Evolutionary conservation across 352 stramenopile genomes (phyloP).

Genomic region (Albugo laibachii): DNA sequence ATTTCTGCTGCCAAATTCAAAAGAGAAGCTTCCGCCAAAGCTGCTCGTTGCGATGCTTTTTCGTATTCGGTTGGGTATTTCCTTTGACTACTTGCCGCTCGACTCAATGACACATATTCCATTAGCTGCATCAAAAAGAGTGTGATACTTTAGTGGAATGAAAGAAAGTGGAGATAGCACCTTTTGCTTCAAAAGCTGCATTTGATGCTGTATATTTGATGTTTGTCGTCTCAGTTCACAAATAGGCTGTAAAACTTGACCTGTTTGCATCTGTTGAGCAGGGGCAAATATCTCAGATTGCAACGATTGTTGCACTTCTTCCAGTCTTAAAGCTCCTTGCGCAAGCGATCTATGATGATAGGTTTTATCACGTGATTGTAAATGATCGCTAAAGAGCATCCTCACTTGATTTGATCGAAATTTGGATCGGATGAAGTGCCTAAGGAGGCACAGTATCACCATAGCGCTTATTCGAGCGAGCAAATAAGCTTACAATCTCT

Average conservation of each 20-base stretch:
- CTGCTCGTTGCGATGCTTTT: slow-evolving; percentile 32
- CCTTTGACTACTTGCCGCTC: slow-evolving; percentile 28
- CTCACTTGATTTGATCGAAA: slow-evolving; percentile 10
- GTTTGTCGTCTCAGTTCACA: slow-evolving; percentile 22
- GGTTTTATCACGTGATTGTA: background rate
- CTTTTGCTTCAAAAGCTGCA: slow-evolving; percentile 29
- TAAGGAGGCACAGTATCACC: background rate
- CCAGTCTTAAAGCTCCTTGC: slow-evolving; percentile 23
- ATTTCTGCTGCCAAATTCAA: slow-evolving; percentile 33
- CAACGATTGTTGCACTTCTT: slow-evolving; percentile 38
- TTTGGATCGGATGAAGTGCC: slow-evolving; percentile 9
- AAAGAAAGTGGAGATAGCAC: slow-evolving; percentile 2
- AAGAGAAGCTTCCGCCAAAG: slow-evolving; percentile 22
- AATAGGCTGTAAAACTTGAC: slow-evolving; percentile 19
- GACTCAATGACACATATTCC: slow-evolving; percentile 2
- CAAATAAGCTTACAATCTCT: slow-evolving; percentile 12
- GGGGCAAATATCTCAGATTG: slow-evolving; percentile 23
- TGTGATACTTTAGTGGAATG: slow-evolving; percentile 14
- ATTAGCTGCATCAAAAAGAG: slow-evolving; percentile 5
- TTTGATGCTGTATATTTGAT: slow-evolving; percentile 17
- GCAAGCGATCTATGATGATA: slow-evolving; percentile 15
- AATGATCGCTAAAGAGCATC: background rate
- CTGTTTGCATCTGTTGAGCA: slow-evolving; percentile 22
- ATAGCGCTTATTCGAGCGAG: background rate
- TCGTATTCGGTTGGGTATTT: slow-evolving; percentile 42